phyloP scores from a whole-genome alignment of 495 filamentous ascomycete genomes.

The Letharia lupina region DNA sequence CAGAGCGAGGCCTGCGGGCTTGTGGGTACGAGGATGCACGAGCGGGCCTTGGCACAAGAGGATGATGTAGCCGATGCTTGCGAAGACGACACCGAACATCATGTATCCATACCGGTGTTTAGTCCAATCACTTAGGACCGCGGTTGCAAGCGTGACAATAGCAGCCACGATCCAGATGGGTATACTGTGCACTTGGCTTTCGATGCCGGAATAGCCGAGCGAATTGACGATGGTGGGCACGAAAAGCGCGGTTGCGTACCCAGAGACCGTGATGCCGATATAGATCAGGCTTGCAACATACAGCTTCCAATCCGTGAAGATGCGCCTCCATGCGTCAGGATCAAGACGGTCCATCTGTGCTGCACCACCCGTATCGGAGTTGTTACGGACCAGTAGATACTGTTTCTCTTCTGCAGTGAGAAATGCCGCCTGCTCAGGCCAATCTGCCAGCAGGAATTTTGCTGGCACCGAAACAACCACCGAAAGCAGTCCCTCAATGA shows the following conservation, averaged over 20 bases:
- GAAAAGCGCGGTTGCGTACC: conserved; percentile 70
- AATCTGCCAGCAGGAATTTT: conserved; percentile 66
- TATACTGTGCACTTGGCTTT: conserved; percentile 61
- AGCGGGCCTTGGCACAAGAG: conserved; percentile 29
- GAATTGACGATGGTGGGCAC: conserved; percentile 61
- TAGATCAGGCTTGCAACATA: conserved; percentile 57
- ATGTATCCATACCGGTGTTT: conserved; percentile 54
- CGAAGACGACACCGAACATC: conserved; percentile 55
- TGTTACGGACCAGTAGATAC: conserved; percentile 41
- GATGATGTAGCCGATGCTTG: conserved; percentile 50
- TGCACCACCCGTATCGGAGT: conserved; percentile 45
- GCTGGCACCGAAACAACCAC: conserved; percentile 51
- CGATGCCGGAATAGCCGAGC: conserved; percentile 58
- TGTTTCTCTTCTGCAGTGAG: conserved; percentile 54
- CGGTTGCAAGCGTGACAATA: conserved; percentile 48
- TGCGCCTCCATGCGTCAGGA: conserved; percentile 52
- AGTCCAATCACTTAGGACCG: conserved; percentile 51
- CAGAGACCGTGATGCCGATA: conserved; percentile 55
- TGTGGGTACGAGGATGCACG: too few species aligned
- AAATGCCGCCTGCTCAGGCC: conserved; percentile 60
- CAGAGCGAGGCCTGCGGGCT: too few species aligned
- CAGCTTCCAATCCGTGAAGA: conserved; percentile 67
- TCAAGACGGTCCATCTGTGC: conserved; percentile 36
- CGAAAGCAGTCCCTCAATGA: conserved; percentile 66
- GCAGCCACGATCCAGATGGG: conserved; percentile 60